A percentile compares a stretch with the other conserved stretches of the same genome.
phyloP scores from a whole-genome alignment of 139 green algal species.

The Astrephomene gubernaculifera region DNA sequence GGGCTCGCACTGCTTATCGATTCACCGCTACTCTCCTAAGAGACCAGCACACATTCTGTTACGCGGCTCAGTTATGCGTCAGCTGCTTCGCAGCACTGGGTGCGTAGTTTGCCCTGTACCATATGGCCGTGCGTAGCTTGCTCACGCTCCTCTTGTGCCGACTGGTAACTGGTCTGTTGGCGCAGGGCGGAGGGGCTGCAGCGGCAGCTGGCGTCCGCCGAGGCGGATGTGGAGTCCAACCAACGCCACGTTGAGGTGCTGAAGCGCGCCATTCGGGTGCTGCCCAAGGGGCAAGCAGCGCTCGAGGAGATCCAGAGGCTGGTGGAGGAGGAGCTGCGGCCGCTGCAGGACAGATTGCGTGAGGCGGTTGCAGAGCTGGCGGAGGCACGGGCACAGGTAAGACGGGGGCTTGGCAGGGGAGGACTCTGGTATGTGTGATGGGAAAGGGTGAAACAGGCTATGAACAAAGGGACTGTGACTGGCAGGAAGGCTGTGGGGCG shows the following conservation, averaged over 20 bases:
- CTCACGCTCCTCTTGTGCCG: too few relatives aligned
- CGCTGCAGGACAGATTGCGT: not conserved
- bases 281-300: not conserved
- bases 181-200: not conserved
- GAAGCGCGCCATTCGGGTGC: slow-evolving; percentile 22
- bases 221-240: not conserved
- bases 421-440: not conserved
- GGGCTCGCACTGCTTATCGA: too few relatives aligned
- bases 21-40: too few relatives aligned
- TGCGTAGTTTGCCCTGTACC: too few relatives aligned
- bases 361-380: not conserved
- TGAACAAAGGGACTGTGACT: too few relatives aligned
- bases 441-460: too few relatives aligned
- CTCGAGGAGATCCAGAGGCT: not conserved
- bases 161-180: too few relatives aligned
- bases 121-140: too few relatives aligned
- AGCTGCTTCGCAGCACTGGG: too few relatives aligned
- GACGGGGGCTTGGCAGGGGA: not conserved
- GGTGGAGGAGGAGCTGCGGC: slow-evolving; percentile 14
- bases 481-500: too few relatives aligned
- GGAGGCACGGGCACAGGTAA: not conserved
- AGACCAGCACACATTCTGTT: too few relatives aligned
- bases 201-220: not conserved
- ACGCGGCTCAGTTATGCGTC: too few relatives aligned
- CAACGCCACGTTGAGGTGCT: slow-evolving; percentile 21